phyloP scores from a whole-genome alignment of 176 grass and related monocot species.

The Alloteropsis semialata region DNA sequence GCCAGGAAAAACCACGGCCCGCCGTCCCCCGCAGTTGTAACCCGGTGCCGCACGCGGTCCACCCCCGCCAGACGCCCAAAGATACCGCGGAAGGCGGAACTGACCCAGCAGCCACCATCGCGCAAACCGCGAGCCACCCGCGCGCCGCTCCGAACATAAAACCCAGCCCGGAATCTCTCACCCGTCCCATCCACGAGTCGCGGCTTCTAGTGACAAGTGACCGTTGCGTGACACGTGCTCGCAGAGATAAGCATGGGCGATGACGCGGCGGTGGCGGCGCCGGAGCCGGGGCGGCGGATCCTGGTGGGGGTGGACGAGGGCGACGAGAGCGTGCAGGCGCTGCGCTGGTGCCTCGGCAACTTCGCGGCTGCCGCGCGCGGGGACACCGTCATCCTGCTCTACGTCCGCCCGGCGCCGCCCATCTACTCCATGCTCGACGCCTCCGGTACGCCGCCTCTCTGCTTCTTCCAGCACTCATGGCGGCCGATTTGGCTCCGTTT shows the following conservation, averaged over 20 bases:
- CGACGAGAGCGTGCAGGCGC: constrained; percentile 68
- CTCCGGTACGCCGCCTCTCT: constrained; percentile 41
- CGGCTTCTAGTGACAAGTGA: background rate
- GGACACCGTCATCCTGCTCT: constrained; percentile 66
- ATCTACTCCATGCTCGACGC: constrained; percentile 56
- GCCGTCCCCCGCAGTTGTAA: background rate
- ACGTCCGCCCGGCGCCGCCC: constrained; percentile 49
- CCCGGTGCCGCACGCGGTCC: background rate
- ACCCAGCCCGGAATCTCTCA: background rate
- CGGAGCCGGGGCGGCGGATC: constrained; percentile 34
- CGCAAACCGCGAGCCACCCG: background rate
- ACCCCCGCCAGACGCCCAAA: background rate
- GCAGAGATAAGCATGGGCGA: background rate
- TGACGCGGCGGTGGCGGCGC: constrained; percentile 5
- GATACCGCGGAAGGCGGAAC: constrained; percentile 10
- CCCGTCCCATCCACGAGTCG: background rate
- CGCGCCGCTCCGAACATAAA: background rate
- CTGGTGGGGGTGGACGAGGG: constrained; percentile 83
- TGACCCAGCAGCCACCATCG: background rate
- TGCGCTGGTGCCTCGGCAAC: constrained; percentile 70
- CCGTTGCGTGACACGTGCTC: background rate
- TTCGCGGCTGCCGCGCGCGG: constrained; percentile 21
- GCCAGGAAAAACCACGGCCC: constrained; percentile 9
- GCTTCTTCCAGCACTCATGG: background rate
- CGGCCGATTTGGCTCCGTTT: background rate